Evolutionary conservation across 257 asterid species (phyloP).

Genomic region (Solanum etuberosum): DNA sequence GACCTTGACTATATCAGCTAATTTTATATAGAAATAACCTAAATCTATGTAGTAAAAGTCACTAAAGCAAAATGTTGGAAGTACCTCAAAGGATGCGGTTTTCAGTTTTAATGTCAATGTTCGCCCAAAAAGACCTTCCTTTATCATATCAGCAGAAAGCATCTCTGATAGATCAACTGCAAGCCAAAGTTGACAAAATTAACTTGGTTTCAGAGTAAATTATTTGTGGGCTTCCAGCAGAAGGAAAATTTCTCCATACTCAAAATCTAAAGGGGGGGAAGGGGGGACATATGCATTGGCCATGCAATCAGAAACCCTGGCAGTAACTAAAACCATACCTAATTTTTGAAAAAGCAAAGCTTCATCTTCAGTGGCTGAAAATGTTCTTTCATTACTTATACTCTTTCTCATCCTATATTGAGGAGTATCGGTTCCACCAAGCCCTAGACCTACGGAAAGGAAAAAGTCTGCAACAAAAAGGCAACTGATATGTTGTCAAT

Average conservation of each 20-base stretch:
- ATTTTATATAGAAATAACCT: neutral
- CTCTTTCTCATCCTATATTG: conserved; percentile 58
- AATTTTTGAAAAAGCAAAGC: conserved; percentile 48
- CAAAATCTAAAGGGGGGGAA: neutral
- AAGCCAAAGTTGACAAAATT: conserved; percentile 5
- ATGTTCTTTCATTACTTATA: conserved; percentile 88
- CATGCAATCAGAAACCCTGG: neutral
- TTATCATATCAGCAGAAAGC: conserved; percentile 73
- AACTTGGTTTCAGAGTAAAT: neutral
- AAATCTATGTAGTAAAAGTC: neutral
- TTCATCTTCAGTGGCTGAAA: conserved; percentile 70
- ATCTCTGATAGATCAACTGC: conserved; percentile 79
- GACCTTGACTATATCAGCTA: neutral
- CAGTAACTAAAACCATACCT: conserved; percentile 27
- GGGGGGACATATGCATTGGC: neutral
- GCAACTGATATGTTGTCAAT: neutral
- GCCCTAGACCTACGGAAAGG: conserved; percentile 79
- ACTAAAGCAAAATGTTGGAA: neutral
- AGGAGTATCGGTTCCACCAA: conserved; percentile 85
- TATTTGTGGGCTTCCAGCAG: neutral
- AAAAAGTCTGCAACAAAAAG: conserved; percentile 62
- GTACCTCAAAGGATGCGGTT: conserved; percentile 84
- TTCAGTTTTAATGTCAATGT: conserved; percentile 87
- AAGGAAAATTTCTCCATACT: neutral
- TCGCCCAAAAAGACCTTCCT: conserved; percentile 71